Conservation (phyloP, 495 filamentous ascomycete species). For the Wilcoxina mikolae region DNA sequence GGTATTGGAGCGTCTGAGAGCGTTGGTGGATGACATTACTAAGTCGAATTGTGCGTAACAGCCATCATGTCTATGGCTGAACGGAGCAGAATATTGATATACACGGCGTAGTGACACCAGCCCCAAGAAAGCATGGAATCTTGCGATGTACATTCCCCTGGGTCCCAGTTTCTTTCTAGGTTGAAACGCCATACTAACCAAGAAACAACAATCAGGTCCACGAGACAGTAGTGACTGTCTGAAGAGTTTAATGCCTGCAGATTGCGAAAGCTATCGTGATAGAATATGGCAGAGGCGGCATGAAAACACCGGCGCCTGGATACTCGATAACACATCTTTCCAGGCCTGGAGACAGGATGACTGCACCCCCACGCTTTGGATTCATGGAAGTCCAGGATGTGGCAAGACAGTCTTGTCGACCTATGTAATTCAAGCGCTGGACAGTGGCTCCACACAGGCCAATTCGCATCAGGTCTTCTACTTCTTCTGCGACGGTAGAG, state of each 20-base stretch:
- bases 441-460: not conserved
- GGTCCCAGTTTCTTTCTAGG: too few species aligned
- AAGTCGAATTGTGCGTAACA: not conserved
- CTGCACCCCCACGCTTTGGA: not conserved
- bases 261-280: not conserved
- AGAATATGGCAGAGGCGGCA: conserved; percentile 15
- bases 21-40: not conserved
- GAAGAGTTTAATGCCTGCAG: not conserved
- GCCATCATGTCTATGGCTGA: too few species aligned
- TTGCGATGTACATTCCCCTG: too few species aligned
- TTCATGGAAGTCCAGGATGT: conserved; percentile 7
- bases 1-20: not conserved
- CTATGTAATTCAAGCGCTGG: not conserved
- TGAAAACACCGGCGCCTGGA: conserved; percentile 30
- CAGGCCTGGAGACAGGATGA: not conserved
- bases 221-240: not conserved
- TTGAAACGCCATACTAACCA: not conserved
- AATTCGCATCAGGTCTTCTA: not conserved
- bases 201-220: not conserved
- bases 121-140: not conserved
- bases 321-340: conserved; percentile 28
- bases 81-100: too few species aligned
- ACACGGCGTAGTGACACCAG: not conserved
- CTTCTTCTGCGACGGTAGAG: conserved; percentile 12
- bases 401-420: conserved; percentile 9